phyloP scores from a whole-genome alignment of 164 flowering plant genomes.

The Warburgia ugandensis region DNA sequence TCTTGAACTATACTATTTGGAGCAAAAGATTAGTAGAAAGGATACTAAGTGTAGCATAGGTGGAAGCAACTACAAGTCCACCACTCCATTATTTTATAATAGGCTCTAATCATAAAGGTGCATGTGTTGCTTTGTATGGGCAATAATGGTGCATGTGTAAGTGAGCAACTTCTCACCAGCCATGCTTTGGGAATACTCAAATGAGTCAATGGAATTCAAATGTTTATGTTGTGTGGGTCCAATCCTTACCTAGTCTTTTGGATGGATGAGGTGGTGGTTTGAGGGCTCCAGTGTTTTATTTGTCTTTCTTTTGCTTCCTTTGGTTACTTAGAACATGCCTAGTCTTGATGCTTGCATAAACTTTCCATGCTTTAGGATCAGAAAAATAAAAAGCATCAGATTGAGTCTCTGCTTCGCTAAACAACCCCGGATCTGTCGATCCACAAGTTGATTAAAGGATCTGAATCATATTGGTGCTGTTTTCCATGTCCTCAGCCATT shows the following conservation, averaged over 20 bases:
- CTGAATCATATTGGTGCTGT: no score
- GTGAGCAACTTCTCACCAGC: slow-evolving; percentile 34
- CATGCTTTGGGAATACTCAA: slow-evolving; percentile 39
- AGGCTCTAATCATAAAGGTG: slow-evolving; percentile 27
- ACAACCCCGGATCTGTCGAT: no score
- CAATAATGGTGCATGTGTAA: slow-evolving; percentile 37
- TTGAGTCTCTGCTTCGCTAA: no score
- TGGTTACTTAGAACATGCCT: no score
- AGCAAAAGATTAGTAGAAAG: background rate
- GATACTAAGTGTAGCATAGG: background rate
- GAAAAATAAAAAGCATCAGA: no score
- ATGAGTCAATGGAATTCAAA: slow-evolving; percentile 11
- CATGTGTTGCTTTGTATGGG: slow-evolving; percentile 27
- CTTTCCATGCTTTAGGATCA: no score
- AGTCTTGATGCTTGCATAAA: no score
- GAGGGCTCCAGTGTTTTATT: no score
- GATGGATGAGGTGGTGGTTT: slow-evolving; percentile 10
- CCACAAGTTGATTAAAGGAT: no score
- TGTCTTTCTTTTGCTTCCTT: no score
- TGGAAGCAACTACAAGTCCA: slow-evolving; percentile 16
- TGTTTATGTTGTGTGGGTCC: slow-evolving; percentile 10
- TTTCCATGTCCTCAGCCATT: no score
- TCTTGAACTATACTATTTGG: background rate
- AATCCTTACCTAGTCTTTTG: slow-evolving; percentile 5
- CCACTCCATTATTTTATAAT: slow-evolving; percentile 7